Evolutionary conservation across 495 filamentous ascomycete species (phyloP), one percentile per base, ranked within the genome.

Genomic region (Daldinia loculata): DNA sequence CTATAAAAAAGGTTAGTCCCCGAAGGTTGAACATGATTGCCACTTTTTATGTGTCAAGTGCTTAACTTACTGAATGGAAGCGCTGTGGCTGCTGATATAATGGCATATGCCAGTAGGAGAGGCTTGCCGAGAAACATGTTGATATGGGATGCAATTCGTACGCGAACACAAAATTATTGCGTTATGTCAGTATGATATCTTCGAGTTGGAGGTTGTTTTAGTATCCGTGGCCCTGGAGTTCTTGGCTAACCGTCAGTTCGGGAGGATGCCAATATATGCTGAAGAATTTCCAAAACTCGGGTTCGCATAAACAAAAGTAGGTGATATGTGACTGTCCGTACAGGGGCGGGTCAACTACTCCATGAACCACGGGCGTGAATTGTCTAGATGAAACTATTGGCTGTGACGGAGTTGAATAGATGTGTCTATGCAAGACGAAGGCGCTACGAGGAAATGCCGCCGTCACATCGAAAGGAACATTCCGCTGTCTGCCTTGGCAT

Each of bases 381-480:
- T 3, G 3, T 9, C 17, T 38, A n/a, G 53, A 19, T 17, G n/a
- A 24, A 36, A 12, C 53, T 56, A 56, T 56, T 56, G 53, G 53
- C 30, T 36, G 53, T 22, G 27, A 12, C 2, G 30, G 8, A 56
- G 14, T 11, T 36, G 53, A 24, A 36, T 30, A 36, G 29, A 56
- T n/a, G 53, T 56, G 29, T 56, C 15, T 36, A 32, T 56, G 53
- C 53, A 22, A 56, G n/a, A 38, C 26, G 29, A 36, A 56, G 53
- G 53, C n/a, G 53, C 29, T 36, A 32, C 53, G 17, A 34, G 9
- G 29, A 56, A 56, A 32, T 34, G n/a, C 53, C 53, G 53, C 53
- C 30, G 53, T 56, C 30, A 38, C 53, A 36, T 53, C 26, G 50
- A 53, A 53, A 30, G 27, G 14, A 53, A 30, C 9, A 22, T 30